Evolutionary conservation across 441 rosid species (phyloP), one percentile per base, ranked within the genome.

Genomic region (Daphne laureola): DNA sequence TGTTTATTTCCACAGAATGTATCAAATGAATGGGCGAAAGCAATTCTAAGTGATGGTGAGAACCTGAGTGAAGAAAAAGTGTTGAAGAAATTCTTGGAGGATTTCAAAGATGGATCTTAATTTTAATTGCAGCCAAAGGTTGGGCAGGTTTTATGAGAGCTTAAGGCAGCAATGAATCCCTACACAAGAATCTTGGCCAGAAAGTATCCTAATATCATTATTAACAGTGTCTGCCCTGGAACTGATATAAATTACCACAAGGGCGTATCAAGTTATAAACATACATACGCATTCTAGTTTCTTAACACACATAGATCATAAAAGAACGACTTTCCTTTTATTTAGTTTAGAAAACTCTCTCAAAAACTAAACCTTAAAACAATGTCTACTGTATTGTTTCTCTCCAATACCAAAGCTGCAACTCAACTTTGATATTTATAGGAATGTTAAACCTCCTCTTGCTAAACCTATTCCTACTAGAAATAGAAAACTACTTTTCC

Each of bases 221-320:
- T 66, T n/a, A 75, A 68, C 40, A 13, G 57, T 23, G 62, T 69
- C 6, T 55, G 73, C 42, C 77, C 80, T 4, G 71, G 76, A 13
- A 71, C 72, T 0, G 74, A 75, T 21, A 36, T 65, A 0, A 71
- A 18, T 55, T 17, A 12, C 18, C 59, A 65, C 14, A 52, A 7
- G 0, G 75, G 73, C 12, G 12, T 8, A n/a, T n/a, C n/a, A n/a
- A n/a, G n/a, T n/a, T n/a, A n/a, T n/a, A n/a, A n/a, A n/a, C n/a
- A n/a, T n/a, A n/a, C n/a, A n/a, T n/a, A n/a, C n/a, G n/a, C n/a
- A n/a, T n/a, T n/a, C n/a, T n/a, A n/a, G n/a, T n/a, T n/a, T n/a
- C n/a, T n/a, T n/a, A n/a, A n/a, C n/a, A n/a, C n/a, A n/a, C n/a
- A n/a, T n/a, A n/a, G n/a, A n/a, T n/a, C n/a, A n/a, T n/a, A n/a